Evolutionary conservation across 2,329 filamentous ascomycete genomes (phyloP).

Genomic region (Stagonosporopsis cucurbitacearum): DNA sequence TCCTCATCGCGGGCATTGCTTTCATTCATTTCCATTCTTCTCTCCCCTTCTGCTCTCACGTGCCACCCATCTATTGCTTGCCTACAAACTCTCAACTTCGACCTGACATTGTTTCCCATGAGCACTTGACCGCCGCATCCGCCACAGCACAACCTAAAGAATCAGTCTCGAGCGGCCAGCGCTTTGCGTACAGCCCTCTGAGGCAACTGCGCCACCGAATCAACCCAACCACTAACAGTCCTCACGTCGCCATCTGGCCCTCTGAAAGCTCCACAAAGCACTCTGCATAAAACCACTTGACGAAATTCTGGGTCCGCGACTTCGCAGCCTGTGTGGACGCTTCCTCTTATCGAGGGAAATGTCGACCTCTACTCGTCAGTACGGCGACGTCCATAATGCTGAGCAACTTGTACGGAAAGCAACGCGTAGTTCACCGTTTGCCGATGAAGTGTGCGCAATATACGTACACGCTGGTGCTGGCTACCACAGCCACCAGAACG

Average conservation of each 20-base stretch:
- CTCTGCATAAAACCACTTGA: neutral
- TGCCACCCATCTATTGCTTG: constrained; percentile 13
- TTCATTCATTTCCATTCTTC: constrained; percentile 36
- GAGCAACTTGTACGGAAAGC: constrained; percentile 48
- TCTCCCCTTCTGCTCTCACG: neutral
- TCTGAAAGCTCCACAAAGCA: neutral
- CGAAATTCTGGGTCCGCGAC: constrained; percentile 19
- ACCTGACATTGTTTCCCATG: constrained; percentile 12
- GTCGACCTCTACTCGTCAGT: constrained; percentile 29
- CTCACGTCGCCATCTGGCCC: neutral
- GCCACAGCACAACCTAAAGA: neutral
- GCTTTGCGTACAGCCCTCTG: neutral
- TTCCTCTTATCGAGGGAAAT: constrained; percentile 35
- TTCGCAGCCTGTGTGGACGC: constrained; percentile 37
- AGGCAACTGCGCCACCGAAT: neutral
- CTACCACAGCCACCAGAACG: constrained; percentile 88
- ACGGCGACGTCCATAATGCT: constrained; percentile 32
- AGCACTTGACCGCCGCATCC: constrained; percentile 11
- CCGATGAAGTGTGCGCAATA: constrained; percentile 71
- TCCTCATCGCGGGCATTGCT: constrained; percentile 19
- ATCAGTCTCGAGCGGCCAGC: neutral
- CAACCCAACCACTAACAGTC: neutral
- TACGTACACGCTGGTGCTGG: constrained; percentile 96
- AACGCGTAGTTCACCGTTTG: constrained; percentile 43
- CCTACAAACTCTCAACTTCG: constrained; percentile 9